Conservation (phyloP, 768 basidiomycete genomes). For the Clitopilus passeckerianus region DNA sequence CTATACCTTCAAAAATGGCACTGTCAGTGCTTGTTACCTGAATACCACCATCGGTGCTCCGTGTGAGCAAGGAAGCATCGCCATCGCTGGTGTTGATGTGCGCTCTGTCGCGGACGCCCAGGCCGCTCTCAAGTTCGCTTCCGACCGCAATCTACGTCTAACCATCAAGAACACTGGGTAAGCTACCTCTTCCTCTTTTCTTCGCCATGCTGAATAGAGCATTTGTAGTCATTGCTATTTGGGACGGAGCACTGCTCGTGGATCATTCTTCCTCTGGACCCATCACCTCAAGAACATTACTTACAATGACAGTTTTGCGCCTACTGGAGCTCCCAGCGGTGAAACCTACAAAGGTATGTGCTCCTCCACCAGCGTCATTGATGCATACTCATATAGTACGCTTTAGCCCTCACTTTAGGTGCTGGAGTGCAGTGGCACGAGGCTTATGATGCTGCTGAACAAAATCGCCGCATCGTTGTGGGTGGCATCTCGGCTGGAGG, state of each 20-base stretch:
- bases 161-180: conserved; percentile 29
- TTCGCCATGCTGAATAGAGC: too few species aligned
- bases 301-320: conserved; percentile 20
- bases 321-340: conserved; percentile 18
- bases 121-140: conserved; percentile 30
- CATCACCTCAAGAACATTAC: conserved; percentile 33
- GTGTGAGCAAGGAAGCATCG: conserved; percentile 38
- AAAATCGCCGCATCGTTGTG: conserved; percentile 32
- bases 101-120: conserved; percentile 30
- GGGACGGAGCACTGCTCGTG: conserved; percentile 32
- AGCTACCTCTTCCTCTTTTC: background rate
- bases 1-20: conserved; percentile 26
- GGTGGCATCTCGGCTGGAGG: conserved; percentile 33
- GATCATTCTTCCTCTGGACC: conserved; percentile 34
- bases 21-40: conserved; percentile 45
- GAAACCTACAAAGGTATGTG: conserved; percentile 7
- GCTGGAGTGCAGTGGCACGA: conserved; percentile 43
- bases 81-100: conserved; percentile 33
- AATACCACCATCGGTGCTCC: conserved; percentile 32
- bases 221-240: conserved; percentile 26
- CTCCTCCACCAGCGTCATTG: background rate
- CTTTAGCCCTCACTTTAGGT: conserved; percentile 6
- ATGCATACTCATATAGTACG: background rate
- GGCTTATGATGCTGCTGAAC: conserved; percentile 31
- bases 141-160: conserved; percentile 25